Conservation (phyloP, 495 filamentous ascomycete genomes). For the Paragyromitra xinjiangensis region DNA sequence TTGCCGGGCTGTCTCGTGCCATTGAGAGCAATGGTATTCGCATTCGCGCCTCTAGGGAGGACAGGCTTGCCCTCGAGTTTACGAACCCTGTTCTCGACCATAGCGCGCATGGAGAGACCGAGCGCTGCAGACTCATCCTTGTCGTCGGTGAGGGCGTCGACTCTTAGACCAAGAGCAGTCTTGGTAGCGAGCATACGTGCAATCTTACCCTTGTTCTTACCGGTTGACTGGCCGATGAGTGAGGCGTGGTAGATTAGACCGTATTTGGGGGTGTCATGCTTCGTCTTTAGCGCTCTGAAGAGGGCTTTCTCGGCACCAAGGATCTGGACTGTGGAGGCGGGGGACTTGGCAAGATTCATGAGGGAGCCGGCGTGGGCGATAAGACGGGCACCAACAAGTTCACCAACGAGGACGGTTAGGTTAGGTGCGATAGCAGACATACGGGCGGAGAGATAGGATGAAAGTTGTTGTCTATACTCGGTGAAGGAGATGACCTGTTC, state of each 20-base stretch:
- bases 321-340: constrained; percentile 95
- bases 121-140: constrained; percentile 86
- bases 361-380: constrained; percentile 96
- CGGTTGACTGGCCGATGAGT: constrained; percentile 92
- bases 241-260: constrained; percentile 99
- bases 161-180: constrained; percentile 88
- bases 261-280: constrained; percentile 99
- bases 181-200: constrained; percentile 94
- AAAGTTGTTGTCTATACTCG: constrained; percentile 86
- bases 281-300: constrained; percentile 97
- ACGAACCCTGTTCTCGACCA: constrained; percentile 85
- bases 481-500: constrained; percentile 91
- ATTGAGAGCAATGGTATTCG: constrained; percentile 67
- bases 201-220: constrained; percentile 99
- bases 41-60: constrained; percentile 71
- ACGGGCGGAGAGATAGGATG: constrained; percentile 85
- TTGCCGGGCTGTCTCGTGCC: constrained; percentile 68
- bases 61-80: constrained; percentile 91
- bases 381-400: constrained; percentile 91
- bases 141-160: constrained; percentile 87
- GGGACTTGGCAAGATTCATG: constrained; percentile 94
- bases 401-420: constrained; percentile 89
- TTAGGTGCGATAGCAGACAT: constrained; percentile 99
- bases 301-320: constrained; percentile 98
- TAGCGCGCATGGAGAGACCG: constrained; percentile 75